Base-by-base conservation (phyloP, 108 stramenopile species). In the Schizochytrium sp. region DNA sequence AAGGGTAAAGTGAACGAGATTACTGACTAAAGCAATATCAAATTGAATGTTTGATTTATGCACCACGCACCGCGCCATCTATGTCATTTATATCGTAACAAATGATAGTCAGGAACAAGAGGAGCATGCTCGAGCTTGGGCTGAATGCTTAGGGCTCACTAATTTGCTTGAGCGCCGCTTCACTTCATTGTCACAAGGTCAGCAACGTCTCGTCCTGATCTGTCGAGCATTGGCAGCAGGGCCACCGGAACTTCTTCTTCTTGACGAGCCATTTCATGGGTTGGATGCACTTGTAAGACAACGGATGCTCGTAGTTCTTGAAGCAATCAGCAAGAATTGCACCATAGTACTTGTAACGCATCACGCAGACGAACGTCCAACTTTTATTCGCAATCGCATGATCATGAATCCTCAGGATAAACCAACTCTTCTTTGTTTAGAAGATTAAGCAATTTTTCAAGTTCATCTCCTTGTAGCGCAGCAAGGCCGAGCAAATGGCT, bases 231-330 rank as follows among this genome's bases (percentile, higher is more conserved):
- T 83, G 2, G 53, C 53, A 0, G 5, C 50, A 17, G 76, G 76
- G 10, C 76, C 53, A 1, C 76, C 45, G 5, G 50, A 55, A 5
- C 53, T 83, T 10, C 10, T 83, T 0, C 47, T 83, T 28, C 53
- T 83, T 28, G 76, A 83, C 76, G 76, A 83, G 3, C 76, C 76
- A 55, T 55, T 55, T 38, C 76, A 83, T 2, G 76, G 76, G 4
- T 53, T 83, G 5, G 76, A 83, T 53, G 76, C 53, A 5, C 5
- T 5, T 8, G 15, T 17, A 13, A 47, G 76, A 10, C 47, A 55
- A 53, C 47, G 47, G 28, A 55, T 83, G 50, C 53, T 83, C 2
- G 40, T 0, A 10, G 76, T 83, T 10, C 53, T 83, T 8, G 50
- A 83, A 42, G 13, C 47, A 5, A n/a, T 83, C 8, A 55, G 15